phyloP scores from a whole-genome alignment of 2,329 filamentous ascomycete species.

The Apiospora kogelbergensis region DNA sequence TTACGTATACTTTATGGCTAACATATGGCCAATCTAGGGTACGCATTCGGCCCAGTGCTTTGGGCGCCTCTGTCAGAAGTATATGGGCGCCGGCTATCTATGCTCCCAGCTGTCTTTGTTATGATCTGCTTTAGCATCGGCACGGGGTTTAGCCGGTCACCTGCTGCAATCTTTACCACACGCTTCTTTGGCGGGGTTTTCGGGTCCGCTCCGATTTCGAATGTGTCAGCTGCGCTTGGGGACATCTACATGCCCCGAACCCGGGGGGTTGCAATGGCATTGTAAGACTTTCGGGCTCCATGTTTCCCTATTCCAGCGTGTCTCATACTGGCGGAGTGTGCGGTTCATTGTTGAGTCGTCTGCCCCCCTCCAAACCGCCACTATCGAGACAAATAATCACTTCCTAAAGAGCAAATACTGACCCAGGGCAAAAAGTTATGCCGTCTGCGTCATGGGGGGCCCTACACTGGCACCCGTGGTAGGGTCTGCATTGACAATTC shows the following conservation, averaged over 20 bases:
- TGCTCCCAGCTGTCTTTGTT: constrained; percentile 41
- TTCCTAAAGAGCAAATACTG: too few relatives aligned
- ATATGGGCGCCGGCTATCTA: constrained; percentile 43
- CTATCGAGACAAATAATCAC: too few relatives aligned
- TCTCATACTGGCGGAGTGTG: too few relatives aligned
- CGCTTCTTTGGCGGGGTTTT: constrained; percentile 46
- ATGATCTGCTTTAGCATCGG: constrained; percentile 47
- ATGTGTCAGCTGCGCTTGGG: constrained; percentile 42
- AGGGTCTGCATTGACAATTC: constrained; percentile 36
- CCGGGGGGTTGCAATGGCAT: constrained; percentile 36
- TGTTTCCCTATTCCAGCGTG: too few relatives aligned
- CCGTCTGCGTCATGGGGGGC: constrained; percentile 13
- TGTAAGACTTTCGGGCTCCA: too few relatives aligned
- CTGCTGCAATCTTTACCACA: constrained; percentile 25
- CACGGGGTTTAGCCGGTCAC: constrained; percentile 31
- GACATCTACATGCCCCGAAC: constrained; percentile 39
- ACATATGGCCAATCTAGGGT: background rate
- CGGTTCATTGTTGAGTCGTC: too few relatives aligned
- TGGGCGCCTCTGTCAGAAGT: constrained; percentile 45
- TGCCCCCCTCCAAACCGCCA: too few relatives aligned
- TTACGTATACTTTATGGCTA: too few relatives aligned
- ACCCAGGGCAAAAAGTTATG: too few relatives aligned
- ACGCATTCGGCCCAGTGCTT: constrained; percentile 37
- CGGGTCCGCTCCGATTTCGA: constrained; percentile 40
- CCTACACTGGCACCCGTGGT: constrained; percentile 38